Evolutionary conservation across 352 stramenopile species (phyloP), one percentile per base, ranked within the genome.

Genomic region (Globisporangium alternatum): DNA sequence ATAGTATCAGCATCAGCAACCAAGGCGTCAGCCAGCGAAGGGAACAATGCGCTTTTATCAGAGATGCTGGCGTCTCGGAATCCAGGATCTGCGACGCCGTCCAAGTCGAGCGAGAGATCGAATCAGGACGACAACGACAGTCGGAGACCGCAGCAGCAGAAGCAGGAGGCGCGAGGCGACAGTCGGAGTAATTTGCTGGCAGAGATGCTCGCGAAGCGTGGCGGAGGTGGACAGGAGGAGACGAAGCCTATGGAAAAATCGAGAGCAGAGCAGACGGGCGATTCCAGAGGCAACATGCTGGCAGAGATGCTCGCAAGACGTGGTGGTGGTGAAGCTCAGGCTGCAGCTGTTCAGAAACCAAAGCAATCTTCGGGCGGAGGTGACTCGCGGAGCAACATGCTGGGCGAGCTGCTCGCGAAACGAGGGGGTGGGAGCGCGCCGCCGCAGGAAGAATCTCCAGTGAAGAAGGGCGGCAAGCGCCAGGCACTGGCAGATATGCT

Each of bases 401-500:
- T 82, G 49, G 67, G 69, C 2, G 74, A 81, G 59, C 72, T 80
- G 72, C 59, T 82, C 10, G 60, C 67, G 21, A 75, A 69, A 44
- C 62, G 69, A 67, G 35, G 37, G 21, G 25, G 47, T 39, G 31
- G 63, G 41, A 31, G 5, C 13, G 10, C 17, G 8, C 49, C 41
- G 15, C 57, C 31, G 22, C 43, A 49, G 21, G 52, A 22, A 22
- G 55, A 64, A 8, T 35, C 51, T 1, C 45, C 47, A 2, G 17
- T 28, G 15, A 72, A 68, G 7, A 74, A 71, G 54, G 70, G 35
- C 12, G 33, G 9, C 15, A 58, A 68, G 28, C 68, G 58, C 35
- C 69, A 67, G 19, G 51, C 59, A n/a, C 61, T 85, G 31, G 62
- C 74, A 55, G 72, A 78, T 35, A 85, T 81, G 74, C 70, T 81